Percentiles rank a stretch among this genome's conserved stretches.
These are phyloP conservation scores for Naganishia antarctica DNA, from an alignment of 768 basidiomycete genomes.

Conservation along the genomic window DNA sequence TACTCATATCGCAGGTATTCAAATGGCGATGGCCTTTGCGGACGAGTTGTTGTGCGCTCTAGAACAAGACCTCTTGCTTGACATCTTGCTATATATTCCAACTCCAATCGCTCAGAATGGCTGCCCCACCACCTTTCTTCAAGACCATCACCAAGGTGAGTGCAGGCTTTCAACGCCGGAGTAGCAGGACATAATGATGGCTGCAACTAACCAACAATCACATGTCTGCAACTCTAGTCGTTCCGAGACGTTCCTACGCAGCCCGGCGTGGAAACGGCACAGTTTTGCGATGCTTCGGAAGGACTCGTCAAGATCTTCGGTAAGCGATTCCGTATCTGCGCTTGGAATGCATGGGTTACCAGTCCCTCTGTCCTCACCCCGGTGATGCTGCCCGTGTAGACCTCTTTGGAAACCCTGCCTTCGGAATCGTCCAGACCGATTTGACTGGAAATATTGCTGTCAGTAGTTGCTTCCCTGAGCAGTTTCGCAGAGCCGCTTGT, in stretches of 20 bases:
- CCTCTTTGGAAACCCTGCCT: conserved; percentile 78
- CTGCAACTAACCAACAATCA: not conserved
- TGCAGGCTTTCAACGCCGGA: too few relatives aligned
- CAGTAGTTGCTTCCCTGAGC: conserved; percentile 42
- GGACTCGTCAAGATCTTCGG: conserved; percentile 89
- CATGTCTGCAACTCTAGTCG: conserved; percentile 56
- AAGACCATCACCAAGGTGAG: conserved; percentile 23
- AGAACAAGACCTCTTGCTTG: too few relatives aligned
- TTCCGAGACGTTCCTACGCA: conserved; percentile 85
- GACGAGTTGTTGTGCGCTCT: too few relatives aligned
- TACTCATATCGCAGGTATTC: too few relatives aligned
- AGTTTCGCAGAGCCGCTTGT: too few relatives aligned
- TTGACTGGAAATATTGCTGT: conserved; percentile 87
- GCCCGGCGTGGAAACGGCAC: conserved; percentile 77
- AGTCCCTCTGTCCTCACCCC: too few relatives aligned
- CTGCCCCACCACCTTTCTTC: conserved; percentile 19
- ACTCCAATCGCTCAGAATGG: not conserved
- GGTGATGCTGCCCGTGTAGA: too few relatives aligned
- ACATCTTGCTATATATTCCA: not conserved
- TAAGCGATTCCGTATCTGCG: conserved; percentile 53
- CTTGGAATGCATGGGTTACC: not conserved
- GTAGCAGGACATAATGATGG: too few relatives aligned
- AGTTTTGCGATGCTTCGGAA: conserved; percentile 80
- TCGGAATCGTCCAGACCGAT: conserved; percentile 75
- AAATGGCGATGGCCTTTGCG: too few relatives aligned